A percentile compares a stretch with the other conserved stretches of the same genome.
phyloP scores from a whole-genome alignment of 106 monocot genomes.

The Cymbidium sinense region DNA sequence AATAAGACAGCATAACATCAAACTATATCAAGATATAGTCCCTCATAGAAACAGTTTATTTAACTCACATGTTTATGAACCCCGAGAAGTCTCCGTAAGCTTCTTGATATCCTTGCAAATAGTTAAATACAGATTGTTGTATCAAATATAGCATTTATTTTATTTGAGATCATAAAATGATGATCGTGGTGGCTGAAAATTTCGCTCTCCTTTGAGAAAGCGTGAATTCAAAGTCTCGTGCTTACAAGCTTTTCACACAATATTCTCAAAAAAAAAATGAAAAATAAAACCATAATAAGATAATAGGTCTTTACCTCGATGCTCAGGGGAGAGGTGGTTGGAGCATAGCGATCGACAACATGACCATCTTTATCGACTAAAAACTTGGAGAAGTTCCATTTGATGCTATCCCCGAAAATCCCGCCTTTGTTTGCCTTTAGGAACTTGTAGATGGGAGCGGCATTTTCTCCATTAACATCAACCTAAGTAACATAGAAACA shows the following conservation, averaged over 20 bases:
- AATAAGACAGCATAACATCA: not conserved
- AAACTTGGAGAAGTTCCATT: slow-evolving; percentile 51
- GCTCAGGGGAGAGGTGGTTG: slow-evolving; percentile 84
- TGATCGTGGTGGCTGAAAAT: not conserved
- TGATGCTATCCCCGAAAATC: slow-evolving; percentile 70
- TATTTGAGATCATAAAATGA: not conserved
- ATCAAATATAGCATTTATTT: no score
- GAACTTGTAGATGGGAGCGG: slow-evolving; percentile 83
- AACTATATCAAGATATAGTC: not conserved
- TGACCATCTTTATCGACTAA: slow-evolving; percentile 71
- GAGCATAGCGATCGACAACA: slow-evolving; percentile 85
- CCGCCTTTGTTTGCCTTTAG: slow-evolving; percentile 80
- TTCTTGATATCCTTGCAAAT: slow-evolving; percentile 2
- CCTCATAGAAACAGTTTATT: not conserved
- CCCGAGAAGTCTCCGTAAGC: not conserved
- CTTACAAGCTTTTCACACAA: no score
- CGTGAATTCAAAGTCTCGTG: no score
- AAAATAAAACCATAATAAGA: not conserved
- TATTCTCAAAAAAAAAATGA: no score
- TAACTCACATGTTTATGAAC: not conserved
- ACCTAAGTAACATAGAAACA: slow-evolving; percentile 32
- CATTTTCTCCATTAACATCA: slow-evolving; percentile 77
- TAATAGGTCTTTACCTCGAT: slow-evolving; percentile 15
- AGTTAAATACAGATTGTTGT: not conserved
- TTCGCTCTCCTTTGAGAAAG: not conserved